Evolutionary conservation across 2,329 filamentous ascomycete species (phyloP).

Genomic region (Diplodia mutila): DNA sequence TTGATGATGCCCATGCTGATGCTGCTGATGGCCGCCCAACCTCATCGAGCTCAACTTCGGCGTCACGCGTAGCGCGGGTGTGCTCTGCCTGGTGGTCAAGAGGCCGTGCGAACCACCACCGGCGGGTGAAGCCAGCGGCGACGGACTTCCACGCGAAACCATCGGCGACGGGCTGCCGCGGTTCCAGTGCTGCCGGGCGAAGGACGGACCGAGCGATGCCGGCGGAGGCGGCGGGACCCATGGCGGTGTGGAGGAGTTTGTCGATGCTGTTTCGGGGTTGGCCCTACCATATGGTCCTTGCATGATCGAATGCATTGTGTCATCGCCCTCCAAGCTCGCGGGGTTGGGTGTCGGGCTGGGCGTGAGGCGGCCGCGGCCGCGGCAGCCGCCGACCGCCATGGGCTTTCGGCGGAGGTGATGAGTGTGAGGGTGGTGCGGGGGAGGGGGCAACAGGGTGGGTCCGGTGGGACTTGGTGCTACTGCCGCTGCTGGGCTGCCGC

Average conservation of each 20-base stretch:
- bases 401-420: conserved; percentile 27
- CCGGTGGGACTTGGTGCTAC: neutral
- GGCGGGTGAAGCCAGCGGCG: neutral
- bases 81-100: conserved; percentile 29
- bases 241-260: neutral
- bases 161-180: neutral
- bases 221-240: neutral
- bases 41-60: neutral
- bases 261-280: neutral
- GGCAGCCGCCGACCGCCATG: neutral
- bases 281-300: conserved; percentile 23
- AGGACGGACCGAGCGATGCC: neutral
- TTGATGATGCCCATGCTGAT: neutral
- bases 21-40: neutral
- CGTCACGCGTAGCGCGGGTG: conserved; percentile 4
- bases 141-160: neutral
- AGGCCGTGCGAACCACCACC: neutral
- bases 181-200: neutral
- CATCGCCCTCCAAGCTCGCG: conserved; percentile 12
- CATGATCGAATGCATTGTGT: conserved; percentile 27
- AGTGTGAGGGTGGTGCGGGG: conserved; percentile 27
- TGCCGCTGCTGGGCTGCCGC: neutral
- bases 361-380: neutral
- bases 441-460: neutral
- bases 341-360: conserved; percentile 6